phyloP scores from a whole-genome alignment of 768 basidiomycete genomes.

The Boletus edulis region DNA sequence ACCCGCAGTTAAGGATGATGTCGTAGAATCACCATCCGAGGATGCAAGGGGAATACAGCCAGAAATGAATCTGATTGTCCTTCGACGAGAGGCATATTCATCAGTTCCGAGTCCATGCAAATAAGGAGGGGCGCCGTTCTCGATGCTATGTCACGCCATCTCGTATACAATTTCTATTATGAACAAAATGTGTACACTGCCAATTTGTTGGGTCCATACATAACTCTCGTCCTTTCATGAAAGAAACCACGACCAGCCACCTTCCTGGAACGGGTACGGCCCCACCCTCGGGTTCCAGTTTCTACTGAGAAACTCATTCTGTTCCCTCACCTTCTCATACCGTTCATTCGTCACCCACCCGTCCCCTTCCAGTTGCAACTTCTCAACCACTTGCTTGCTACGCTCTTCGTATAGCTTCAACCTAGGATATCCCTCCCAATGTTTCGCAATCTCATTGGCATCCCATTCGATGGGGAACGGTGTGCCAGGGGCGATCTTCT shows the following conservation, averaged over 20 bases:
- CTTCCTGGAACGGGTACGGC: not conserved
- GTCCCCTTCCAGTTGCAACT: not conserved
- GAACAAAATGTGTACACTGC: no score
- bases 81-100: constrained; percentile 12
- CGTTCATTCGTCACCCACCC: constrained; percentile 1
- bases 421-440: not conserved
- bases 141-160: no score
- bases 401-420: not conserved
- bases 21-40: constrained; percentile 44
- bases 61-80: constrained; percentile 56
- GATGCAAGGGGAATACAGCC: constrained; percentile 70
- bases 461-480: not conserved
- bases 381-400: not conserved
- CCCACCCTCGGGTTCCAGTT: not conserved
- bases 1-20: constrained; percentile 59
- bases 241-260: not conserved
- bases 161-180: no score
- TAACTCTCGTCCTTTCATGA: not conserved
- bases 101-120: constrained; percentile 30
- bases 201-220: no score
- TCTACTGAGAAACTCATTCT: not conserved
- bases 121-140: constrained; percentile 19
- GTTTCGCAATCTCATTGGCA: not conserved
- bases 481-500: not conserved
- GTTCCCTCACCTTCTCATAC: not conserved